Conservation (phyloP, 495 filamentous ascomycete species). For the Hyaloscypha bicolor region DNA sequence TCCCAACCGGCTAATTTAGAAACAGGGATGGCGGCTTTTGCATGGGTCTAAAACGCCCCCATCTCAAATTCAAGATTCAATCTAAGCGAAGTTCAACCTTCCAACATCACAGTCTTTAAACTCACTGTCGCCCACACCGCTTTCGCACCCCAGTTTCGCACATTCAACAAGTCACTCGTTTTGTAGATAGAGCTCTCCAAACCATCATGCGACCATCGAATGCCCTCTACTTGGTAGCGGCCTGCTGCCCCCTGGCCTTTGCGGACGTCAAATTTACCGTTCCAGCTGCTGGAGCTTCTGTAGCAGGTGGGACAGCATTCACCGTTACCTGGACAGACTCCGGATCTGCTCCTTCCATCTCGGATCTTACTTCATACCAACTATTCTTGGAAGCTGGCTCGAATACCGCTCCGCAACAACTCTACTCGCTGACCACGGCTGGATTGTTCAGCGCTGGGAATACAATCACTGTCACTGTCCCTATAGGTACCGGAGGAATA, state of each 20-base stretch:
- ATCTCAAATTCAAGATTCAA: conserved; percentile 11
- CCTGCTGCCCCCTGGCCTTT: conserved; percentile 46
- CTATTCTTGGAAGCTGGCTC: conserved; percentile 68
- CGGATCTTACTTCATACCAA: conserved; percentile 57
- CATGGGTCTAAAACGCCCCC: conserved; percentile 12
- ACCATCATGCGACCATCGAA: conserved; percentile 25
- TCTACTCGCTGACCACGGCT: conserved; percentile 6
- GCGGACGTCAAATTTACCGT: conserved; percentile 60
- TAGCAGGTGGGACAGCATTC: conserved; percentile 52
- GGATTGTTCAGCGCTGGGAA: conserved; percentile 40
- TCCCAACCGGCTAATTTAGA: no score
- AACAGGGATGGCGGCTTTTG: no score
- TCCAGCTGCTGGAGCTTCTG: conserved; percentile 49
- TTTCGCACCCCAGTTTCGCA: conserved; percentile 4
- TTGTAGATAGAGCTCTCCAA: neutral
- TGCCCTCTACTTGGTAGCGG: conserved; percentile 37
- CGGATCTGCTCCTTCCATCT: conserved; percentile 48
- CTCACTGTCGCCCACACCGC: neutral
- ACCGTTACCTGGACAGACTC: conserved; percentile 61
- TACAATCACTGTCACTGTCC: conserved; percentile 52
- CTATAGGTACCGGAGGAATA: conserved; percentile 48
- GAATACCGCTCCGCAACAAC: conserved; percentile 43
- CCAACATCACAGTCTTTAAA: conserved; percentile 1
- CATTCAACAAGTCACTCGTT: conserved; percentile 32
- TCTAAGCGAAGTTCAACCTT: neutral